These are phyloP conservation scores for Erysimum cheiri DNA, from an alignment of 441 rosid species.

Conservation along the genomic window DNA sequence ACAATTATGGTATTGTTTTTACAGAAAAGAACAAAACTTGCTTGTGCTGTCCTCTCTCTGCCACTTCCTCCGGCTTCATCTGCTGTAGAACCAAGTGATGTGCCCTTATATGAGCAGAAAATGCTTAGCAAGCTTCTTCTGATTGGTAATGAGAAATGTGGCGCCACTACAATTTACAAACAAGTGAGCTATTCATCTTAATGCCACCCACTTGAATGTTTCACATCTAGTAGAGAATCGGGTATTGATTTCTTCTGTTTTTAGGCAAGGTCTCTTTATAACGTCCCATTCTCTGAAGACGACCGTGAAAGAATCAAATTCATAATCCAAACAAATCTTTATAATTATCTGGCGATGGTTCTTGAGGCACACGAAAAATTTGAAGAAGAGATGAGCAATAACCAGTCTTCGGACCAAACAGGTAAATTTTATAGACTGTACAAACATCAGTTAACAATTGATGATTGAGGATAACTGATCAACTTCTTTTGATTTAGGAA, in stretches of 20 bases:
- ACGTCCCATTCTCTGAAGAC: conserved; percentile 62
- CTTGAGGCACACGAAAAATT: conserved; percentile 59
- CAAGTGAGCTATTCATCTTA: conserved; percentile 51
- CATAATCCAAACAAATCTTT: conserved; percentile 65
- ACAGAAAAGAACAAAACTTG: conserved; percentile 51
- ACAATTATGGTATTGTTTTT: conserved; percentile 12
- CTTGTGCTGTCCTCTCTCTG: conserved; percentile 54
- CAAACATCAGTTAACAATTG: conserved; percentile 15
- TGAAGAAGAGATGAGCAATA: conserved; percentile 57
- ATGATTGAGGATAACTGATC: conserved; percentile 12
- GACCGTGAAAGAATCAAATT: conserved; percentile 60
- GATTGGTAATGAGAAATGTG: conserved; percentile 64
- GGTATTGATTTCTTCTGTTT: conserved; percentile 39
- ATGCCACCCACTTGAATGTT: conserved; percentile 6
- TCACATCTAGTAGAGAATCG: conserved; percentile 1
- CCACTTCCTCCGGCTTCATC: conserved; percentile 51
- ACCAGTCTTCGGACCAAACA: conserved; percentile 45
- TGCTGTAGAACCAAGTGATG: conserved; percentile 40
- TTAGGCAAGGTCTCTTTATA: conserved; percentile 64
- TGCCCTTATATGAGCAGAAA: conserved; percentile 36
- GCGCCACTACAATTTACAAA: conserved; percentile 72
- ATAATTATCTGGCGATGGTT: conserved; percentile 58
- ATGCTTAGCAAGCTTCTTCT: conserved; percentile 57
- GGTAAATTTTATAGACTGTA: conserved; percentile 54
- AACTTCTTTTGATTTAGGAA: conserved; percentile 40